phyloP scores from a whole-genome alignment of 2,329 filamentous ascomycete genomes.

The Sporothrix pseudoabietina region DNA sequence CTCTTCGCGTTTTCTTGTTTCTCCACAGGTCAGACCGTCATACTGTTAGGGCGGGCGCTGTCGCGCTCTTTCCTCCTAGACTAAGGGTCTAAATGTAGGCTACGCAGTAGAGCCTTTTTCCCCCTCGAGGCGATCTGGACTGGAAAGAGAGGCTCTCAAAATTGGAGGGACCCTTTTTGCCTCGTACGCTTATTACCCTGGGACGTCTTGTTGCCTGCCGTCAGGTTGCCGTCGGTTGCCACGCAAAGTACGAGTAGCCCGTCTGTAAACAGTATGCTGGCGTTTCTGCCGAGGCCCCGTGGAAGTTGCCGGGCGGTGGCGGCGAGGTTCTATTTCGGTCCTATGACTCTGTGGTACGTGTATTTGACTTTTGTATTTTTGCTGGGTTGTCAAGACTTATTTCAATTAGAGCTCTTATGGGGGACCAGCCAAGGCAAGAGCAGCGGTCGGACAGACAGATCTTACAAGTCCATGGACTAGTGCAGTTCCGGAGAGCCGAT shows the following conservation, averaged over 20 bases:
- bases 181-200: not conserved
- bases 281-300: not conserved
- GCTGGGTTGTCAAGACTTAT: not conserved
- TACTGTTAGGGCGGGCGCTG: not conserved
- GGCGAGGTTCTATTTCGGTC: not conserved
- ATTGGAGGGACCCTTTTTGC: not conserved
- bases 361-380: not conserved
- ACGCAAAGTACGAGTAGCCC: not conserved
- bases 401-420: too few species aligned
- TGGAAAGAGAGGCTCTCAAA: not conserved
- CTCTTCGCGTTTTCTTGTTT: not conserved
- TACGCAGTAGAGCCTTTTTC: not conserved
- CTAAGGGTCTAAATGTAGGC: slow-evolving; percentile 24
- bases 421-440: not conserved
- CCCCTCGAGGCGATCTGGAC: not conserved
- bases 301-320: not conserved
- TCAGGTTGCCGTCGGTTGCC: not conserved
- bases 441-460: not conserved
- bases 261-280: not conserved
- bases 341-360: not conserved
- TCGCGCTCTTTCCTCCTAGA: slow-evolving; percentile 1
- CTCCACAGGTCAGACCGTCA: not conserved
- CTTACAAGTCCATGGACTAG: slow-evolving; percentile 7
- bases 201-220: not conserved
- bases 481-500: slow-evolving; percentile 17